These are phyloP conservation scores for Xylariales sp. DNA, from an alignment of 2,329 filamentous ascomycete genomes.

Conservation along the genomic window DNA sequence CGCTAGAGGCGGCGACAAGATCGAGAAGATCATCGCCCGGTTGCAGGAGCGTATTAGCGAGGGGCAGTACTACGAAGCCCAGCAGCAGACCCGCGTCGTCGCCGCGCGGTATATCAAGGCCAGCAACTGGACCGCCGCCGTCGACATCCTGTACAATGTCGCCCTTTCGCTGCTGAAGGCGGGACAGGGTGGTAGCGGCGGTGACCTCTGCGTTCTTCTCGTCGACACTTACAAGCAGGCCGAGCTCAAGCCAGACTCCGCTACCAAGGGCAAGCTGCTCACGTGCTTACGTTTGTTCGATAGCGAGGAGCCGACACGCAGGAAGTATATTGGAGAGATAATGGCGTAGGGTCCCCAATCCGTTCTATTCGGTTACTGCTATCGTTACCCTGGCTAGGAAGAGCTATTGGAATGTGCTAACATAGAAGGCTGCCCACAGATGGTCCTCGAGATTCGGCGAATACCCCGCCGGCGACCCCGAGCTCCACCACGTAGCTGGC, in stretches of 20 bases:
- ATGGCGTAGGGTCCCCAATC: conserved; percentile 67
- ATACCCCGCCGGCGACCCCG: conserved; percentile 90
- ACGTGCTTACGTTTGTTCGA: conserved; percentile 84
- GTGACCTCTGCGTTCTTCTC: conserved; percentile 87
- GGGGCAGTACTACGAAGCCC: conserved; percentile 96
- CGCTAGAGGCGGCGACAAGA: conserved; percentile 57
- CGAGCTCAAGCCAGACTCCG: conserved; percentile 79
- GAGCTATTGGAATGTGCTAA: conserved; percentile 32
- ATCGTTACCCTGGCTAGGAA: conserved; percentile 2
- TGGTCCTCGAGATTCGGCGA: conserved; percentile 91
- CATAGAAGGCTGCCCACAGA: conserved; percentile 50
- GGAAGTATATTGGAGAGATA: conserved; percentile 90
- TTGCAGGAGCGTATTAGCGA: conserved; percentile 90
- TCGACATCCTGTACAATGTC: conserved; percentile 87
- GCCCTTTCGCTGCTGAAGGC: conserved; percentile 88
- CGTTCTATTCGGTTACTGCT: conserved; percentile 17
- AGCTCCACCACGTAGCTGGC: conserved; percentile 92
- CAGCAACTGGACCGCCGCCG: conserved; percentile 83
- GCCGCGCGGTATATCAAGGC: conserved; percentile 93
- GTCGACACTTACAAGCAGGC: conserved; percentile 93
- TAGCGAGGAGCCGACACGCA: conserved; percentile 85
- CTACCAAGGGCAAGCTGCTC: conserved; percentile 78
- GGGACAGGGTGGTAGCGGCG: conserved; percentile 92
- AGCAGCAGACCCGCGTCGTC: conserved; percentile 97
- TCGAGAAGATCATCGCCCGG: conserved; percentile 68